Conservation (phyloP, 495 filamentous ascomycete species). For the Sporormia fimetaria region DNA sequence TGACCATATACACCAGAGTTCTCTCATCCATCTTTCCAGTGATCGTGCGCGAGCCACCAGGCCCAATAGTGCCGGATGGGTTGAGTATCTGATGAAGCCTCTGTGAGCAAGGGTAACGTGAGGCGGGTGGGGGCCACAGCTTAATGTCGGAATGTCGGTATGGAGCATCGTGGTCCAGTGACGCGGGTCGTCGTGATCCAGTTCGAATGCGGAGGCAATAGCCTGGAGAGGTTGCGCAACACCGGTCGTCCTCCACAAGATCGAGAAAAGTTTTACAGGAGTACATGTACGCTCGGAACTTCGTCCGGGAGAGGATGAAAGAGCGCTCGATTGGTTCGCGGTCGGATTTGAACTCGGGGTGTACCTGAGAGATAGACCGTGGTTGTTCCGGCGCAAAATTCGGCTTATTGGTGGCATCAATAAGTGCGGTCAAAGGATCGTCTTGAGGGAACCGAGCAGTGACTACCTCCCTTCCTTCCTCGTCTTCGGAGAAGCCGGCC, state of each 20-base stretch:
- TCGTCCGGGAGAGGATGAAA: constrained; percentile 26
- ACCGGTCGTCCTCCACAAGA: constrained; percentile 26
- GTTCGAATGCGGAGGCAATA: constrained; percentile 22
- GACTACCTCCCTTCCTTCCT: background rate
- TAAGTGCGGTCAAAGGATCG: constrained; percentile 9
- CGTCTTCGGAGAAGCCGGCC: background rate
- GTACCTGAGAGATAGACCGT: constrained; percentile 11
- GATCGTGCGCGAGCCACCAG: constrained; percentile 3
- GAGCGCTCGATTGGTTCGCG: constrained; percentile 3
- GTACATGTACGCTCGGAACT: constrained; percentile 25
- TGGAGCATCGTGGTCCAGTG: constrained; percentile 2
- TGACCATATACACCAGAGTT: constrained; percentile 17
- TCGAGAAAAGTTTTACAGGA: constrained; percentile 26
- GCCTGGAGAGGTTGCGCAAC: constrained; percentile 2
- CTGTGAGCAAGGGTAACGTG: constrained; percentile 14
- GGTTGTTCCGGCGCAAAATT: constrained; percentile 14
- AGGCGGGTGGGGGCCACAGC: constrained; percentile 19
- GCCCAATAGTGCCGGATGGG: constrained; percentile 2
- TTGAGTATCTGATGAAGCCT: constrained; percentile 22
- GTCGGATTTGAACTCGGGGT: constrained; percentile 18
- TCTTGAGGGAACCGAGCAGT: constrained; percentile 3
- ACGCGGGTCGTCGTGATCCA: constrained; percentile 17
- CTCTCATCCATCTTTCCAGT: constrained; percentile 19
- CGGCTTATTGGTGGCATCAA: constrained; percentile 19
- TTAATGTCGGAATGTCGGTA: constrained; percentile 16